Evolutionary conservation across 495 filamentous ascomycete species (phyloP), one percentile per base, ranked within the genome.

Genomic region (Podospora conica): DNA sequence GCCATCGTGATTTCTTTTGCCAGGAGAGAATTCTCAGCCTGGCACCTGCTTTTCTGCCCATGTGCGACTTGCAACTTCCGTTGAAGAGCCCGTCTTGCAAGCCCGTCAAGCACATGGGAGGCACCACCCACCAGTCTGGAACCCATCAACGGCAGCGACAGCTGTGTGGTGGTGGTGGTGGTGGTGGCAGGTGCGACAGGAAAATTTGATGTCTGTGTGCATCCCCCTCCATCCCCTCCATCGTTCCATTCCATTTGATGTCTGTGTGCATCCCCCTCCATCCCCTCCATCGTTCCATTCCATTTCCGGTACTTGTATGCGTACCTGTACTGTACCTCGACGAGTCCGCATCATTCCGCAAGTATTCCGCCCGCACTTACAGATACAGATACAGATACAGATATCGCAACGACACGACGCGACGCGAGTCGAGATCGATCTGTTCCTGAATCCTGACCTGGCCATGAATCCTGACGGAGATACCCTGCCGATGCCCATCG

Each of bases 401-500:
- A 40, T 40, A 48, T 48, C 40, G 5, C 40, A 6, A 48, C 40
- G 6, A n/a, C n/a, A n/a, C n/a, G n/a, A n/a, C n/a, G 40, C 40
- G 40, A 48, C 15, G n/a, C 40, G 40, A 40, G 12, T 4, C 33
- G 33, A 48, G 40, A 48, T 48, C 40, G 40, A 48, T 48, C 40
- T 48, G 40, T n/a, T 48, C 40, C 33, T 15, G 33, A 27, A 6
- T 3, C 6, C 2, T 6, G 33, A 15, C 40, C 5, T 48, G n/a
- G n/a, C n/a, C n/a, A n/a, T n/a, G 15, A 8, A 31, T 48, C 40
- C 18, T n/a, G 40, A n/a, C 2, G 40, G 40, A 48, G 40, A 48
- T 48, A n/a, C 40, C 40, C 40, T 61, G 59, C 23, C 65, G 24
- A 29, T 65, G 65, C 31, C 53, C 65, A 66, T 48, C 40, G 40